Evolutionary conservation across 148 eudicot species (phyloP), one percentile per base, ranked within the genome.

Genomic region (Chenopodium quinoa): DNA sequence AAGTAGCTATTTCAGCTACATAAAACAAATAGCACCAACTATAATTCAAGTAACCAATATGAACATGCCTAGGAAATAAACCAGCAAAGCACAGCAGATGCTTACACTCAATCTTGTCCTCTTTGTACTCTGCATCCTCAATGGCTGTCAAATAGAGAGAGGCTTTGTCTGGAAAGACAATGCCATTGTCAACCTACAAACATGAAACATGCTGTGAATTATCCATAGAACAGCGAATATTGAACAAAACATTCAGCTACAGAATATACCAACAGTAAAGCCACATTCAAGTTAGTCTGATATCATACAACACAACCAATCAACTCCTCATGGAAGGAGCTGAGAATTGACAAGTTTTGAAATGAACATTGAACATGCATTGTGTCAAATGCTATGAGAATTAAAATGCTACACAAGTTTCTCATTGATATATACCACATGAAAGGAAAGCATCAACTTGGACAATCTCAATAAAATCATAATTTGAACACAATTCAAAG

Each of bases 51-150:
- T 47, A 79, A 40, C 77, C 19, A 75, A 23, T 58, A 46, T 7
- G 20, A 32, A 46, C 17, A 56, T 46, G 76, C 56, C 37, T 74
- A 20, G 7, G 27, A 75, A 75, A 37, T n/a, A 34, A 71, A 72
- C 13, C 17, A 5, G 29, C 56, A 71, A 34, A 64, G 54, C 25
- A 62, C 16, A 66, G n/a, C 22, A 76, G 69, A 77, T 76, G 82
- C 94, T 89, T 82, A 96, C 99, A 96, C 83, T 96, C 97, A 88
- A 96, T 94, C 86, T 96, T 96, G 86, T 96, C 98, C 83, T 96
- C 97, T 84, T 96, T 96, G 92, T 96, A 96, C 77, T 94, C 95
- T 23, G 99, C 95, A 85, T 96, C 99, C 84, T 96, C 99, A 82
- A 96, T 96, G 76, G 99, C 99, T 29, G 99, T 96, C 87, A 96